Evolutionary conservation across 129 eudicot species (phyloP), one percentile per base, ranked within the genome.

Genomic region (Dittrichia graveolens): DNA sequence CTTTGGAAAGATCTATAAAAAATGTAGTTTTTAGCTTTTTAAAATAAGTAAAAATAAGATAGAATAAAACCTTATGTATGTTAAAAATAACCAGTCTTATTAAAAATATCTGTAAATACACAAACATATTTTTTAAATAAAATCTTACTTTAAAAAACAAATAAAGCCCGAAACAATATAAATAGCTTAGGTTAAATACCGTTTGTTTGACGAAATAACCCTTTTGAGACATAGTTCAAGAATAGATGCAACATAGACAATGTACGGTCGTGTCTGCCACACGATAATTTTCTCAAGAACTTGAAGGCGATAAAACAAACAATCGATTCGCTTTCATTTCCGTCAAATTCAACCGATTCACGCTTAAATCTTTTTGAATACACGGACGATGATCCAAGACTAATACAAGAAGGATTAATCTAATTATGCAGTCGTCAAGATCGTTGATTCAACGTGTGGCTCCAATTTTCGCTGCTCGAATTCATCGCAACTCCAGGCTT

Each of bases 401-500:
- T 13, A 44, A 56, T 15, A 16, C 3, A 37, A 59, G 74, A 45
- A 60, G 48, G 14, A 45, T 6, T 0, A 67, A 65, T 60, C 70
- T 7, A 45, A 65, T 8, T 18, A 72, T 65, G 83, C 74, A 74
- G 71, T 76, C 88, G 42, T 78, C 93, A 15, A 75, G 86, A 56
- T 87, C 88, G 19, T 59, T 85, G 54, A 74, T 92, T 34, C 76
- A 62, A 19, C 96, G 95, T 3, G n/a, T 87, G 3, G 60, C 82
- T 52, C 91, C 96, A 7, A 79, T 68, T 73, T 44, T 89, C 10
- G 73, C 90, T 4, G 78, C 86, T 59, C 82, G 87, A 69, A 78
- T 89, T 67, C 95, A 96, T 43, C 83, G 55, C 4, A 87, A 85
- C 68, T 70, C 86, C 5, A 67, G 89, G 71, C 85, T 86, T 58